A percentile compares a stretch with the other conserved stretches of the same genome.
Conservation (phyloP, 1,139 yeast genomes). For the Hemisphaericaspora xylofermentans region DNA sequence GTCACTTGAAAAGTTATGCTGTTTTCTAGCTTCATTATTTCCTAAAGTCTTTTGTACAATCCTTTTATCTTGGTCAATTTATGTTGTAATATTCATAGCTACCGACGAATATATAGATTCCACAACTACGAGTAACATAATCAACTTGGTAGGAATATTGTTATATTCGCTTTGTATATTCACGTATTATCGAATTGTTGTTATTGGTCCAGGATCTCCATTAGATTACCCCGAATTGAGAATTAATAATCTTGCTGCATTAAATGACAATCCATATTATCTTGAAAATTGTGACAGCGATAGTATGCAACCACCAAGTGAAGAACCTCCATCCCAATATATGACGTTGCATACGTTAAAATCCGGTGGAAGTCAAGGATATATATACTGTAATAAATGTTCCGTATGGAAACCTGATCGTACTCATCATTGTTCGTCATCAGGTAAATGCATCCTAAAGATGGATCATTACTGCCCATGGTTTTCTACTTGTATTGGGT, state of each 20-base stretch:
- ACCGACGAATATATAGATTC: slow-evolving; percentile 19
- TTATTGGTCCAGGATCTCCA: slow-evolving; percentile 70
- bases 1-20: slow-evolving; percentile 34
- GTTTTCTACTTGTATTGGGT: slow-evolving; percentile 90
- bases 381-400: slow-evolving; percentile 57
- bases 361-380: slow-evolving; percentile 13
- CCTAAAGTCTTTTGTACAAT: slow-evolving; percentile 59
- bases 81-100: slow-evolving; percentile 30
- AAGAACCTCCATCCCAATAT: slow-evolving; percentile 18
- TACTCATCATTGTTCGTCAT: slow-evolving; percentile 82
- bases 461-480: slow-evolving; percentile 98
- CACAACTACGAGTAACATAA: slow-evolving; percentile 12
- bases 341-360: slow-evolving; percentile 20
- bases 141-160: slow-evolving; percentile 18
- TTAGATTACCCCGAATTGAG: slow-evolving; percentile 23
- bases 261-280: slow-evolving; percentile 11
- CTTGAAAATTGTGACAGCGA: not conserved
- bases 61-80: slow-evolving; percentile 59
- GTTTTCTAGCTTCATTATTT: slow-evolving; percentile 50
- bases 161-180: slow-evolving; percentile 28
- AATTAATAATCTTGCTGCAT: slow-evolving; percentile 3
- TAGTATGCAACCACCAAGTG: not conserved
- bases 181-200: slow-evolving; percentile 56
- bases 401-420: slow-evolving; percentile 92
- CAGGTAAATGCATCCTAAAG: slow-evolving; percentile 66